Evolutionary conservation across 768 basidiomycete genomes (phyloP).

Genomic region (Rhodosporidiobolus sp.): DNA sequence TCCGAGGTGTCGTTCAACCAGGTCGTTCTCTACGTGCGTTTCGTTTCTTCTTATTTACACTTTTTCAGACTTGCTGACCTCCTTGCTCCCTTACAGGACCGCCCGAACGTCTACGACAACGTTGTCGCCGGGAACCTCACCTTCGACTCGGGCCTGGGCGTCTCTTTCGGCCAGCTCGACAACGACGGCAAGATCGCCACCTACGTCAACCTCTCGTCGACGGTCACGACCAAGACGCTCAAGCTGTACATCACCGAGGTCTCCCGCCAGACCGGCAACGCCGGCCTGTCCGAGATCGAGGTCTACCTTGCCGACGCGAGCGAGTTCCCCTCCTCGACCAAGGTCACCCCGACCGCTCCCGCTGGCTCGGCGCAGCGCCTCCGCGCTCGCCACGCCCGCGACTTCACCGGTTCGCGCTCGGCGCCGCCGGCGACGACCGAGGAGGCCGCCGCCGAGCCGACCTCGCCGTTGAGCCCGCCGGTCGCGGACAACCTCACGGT

Average conservation of each 20-base stretch:
- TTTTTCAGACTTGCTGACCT: neutral
- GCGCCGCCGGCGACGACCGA: too few species aligned
- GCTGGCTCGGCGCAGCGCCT: too few species aligned
- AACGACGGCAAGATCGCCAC: slow-evolving; percentile 18
- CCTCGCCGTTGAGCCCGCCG: neutral
- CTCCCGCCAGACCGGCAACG: neutral
- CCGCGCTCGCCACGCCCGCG: slow-evolving; percentile 7
- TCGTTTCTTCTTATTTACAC: too few species aligned
- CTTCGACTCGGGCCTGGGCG: slow-evolving; percentile 21
- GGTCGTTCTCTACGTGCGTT: slow-evolving; percentile 28
- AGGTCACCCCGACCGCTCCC: neutral
- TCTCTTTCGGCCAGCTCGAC: slow-evolving; percentile 15
- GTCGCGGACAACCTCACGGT: neutral
- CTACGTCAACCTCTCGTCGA: slow-evolving; percentile 18
- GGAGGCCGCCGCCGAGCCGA: neutral
- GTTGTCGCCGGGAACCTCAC: slow-evolving; percentile 22
- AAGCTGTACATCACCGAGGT: neutral
- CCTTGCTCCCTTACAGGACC: slow-evolving; percentile 7
- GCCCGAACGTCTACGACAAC: slow-evolving; percentile 25
- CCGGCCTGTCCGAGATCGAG: slow-evolving; percentile 21
- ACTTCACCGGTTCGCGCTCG: neutral
- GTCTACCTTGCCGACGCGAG: slow-evolving; percentile 10
- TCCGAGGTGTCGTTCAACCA: slow-evolving; percentile 21
- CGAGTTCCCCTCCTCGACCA: neutral
- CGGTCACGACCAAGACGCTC: slow-evolving; percentile 8